Base-by-base conservation (phyloP, 805 yeast species). In the Suhomyces emberorum region DNA sequence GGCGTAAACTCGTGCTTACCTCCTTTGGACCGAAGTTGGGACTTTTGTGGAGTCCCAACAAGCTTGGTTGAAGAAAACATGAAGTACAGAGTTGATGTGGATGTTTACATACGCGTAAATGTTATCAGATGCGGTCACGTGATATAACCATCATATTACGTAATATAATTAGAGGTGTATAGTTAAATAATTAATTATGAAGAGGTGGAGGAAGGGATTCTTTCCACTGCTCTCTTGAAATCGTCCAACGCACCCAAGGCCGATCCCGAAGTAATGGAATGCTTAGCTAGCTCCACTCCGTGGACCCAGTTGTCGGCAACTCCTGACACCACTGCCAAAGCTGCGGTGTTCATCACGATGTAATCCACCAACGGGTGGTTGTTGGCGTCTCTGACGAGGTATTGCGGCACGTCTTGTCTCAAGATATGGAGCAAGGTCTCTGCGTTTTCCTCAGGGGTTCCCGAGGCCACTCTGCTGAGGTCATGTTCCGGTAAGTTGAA, bases 371-470 rank as follows among this genome's bases (percentile, higher is more conserved):
- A 62, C 3, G 98, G 86, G 35, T 68, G 71, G 47, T 63, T 64
- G 19, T 42, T 41, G 21, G 54, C 54, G 2, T 59, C 61, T 18
- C 61, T 55, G 40, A 78, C 67, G 17, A 76, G 70, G 37, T 64
- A 77, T 24, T 65, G 60, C 4, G 69, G 63, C 30, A 65, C 52
- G 41, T 75, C 74, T 35, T 76, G 54, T 69, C 69, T 45, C 42
- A 69, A 57, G 27, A 69, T 67, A 39, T 63, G 69, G 12, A 52
- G 46, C 33, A 88, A 72, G 1, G 72, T 46, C 2, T 50, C 63
- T 0, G 98, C 96, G 57, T 93, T 93, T 52, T 87, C 88, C 22
- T 67, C 69, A 0, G 98, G 95, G 0, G 96, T 86, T 4, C 95
- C 93, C 1, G 95, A 83, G 29, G 74, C 72, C 14, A 93, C 97